Percentiles rank a stretch among this genome's conserved stretches.
Evolutionary conservation across 768 basidiomycete species (phyloP).

Genomic region (Lenzites betulinus): DNA sequence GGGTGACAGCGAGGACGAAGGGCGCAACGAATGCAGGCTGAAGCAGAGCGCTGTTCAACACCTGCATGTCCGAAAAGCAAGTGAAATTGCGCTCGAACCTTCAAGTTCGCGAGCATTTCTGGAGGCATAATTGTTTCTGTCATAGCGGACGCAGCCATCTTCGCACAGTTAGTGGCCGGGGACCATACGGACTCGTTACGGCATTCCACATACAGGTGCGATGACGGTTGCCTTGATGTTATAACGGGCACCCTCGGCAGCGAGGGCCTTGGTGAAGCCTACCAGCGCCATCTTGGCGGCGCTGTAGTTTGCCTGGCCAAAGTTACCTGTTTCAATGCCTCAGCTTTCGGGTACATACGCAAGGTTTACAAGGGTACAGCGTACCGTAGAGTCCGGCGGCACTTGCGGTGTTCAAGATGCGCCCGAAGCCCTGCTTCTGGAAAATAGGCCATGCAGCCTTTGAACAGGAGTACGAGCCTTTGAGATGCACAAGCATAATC

Average conservation of each 20-base stretch:
- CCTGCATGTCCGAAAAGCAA: neutral
- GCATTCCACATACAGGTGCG: conserved; percentile 67
- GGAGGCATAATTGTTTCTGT: conserved; percentile 94
- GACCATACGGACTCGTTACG: neutral
- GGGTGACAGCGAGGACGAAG: conserved; percentile 84
- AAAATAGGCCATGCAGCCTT: conserved; percentile 97
- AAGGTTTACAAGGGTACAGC: conserved; percentile 19
- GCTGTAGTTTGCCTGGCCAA: conserved; percentile 97
- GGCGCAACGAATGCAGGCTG: conserved; percentile 93
- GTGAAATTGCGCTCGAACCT: conserved; percentile 41
- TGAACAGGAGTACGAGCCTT: conserved; percentile 89
- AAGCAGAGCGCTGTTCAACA: conserved; percentile 20
- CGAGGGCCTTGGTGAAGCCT: conserved; percentile 90
- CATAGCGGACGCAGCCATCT: conserved; percentile 97
- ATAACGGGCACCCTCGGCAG: conserved; percentile 90
- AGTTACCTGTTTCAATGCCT: conserved; percentile 61
- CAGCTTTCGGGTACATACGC: neutral
- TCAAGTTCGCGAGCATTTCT: conserved; percentile 87
- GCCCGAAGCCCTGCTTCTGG: conserved; percentile 92
- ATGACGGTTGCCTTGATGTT: conserved; percentile 85
- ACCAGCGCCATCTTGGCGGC: conserved; percentile 97
- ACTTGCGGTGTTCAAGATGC: conserved; percentile 92
- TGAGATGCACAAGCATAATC: conserved; percentile 86
- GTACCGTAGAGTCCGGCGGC: conserved; percentile 91
- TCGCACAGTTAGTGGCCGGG: neutral